Base-by-base conservation (phyloP, 768 basidiomycete genomes). In the Leccinum subgranulosum region DNA sequence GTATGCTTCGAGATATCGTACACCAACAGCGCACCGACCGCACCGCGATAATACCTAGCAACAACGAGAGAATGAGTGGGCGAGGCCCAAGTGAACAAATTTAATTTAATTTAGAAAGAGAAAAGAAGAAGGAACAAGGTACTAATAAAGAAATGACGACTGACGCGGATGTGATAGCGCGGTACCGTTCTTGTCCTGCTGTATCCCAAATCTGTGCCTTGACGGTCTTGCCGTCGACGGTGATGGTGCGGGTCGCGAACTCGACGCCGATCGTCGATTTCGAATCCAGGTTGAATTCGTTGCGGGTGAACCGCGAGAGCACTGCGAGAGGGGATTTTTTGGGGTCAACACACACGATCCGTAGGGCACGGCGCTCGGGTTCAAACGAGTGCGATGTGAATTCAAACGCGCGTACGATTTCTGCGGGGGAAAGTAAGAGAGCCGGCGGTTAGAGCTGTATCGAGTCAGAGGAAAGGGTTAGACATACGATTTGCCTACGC, bases 161-260 rank as follows among this genome's bases (percentile, higher is more conserved):
- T 73, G 55, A 91, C 91, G 95, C 95, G 69, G 95, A 94, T 49
- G 95, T 97, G 74, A 98, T 98, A 52, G 95, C 95, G 56, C 95
- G 87, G 77, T 98, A 98, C 64, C 94, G 88, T 75, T 98, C 95
- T 75, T 98, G 94, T 19, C 95, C 95, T 67, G 95, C 95, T 65
- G 96, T 99, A 76, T 99, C 97, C 96, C 96, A 99, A 67, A 99
- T 90, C 76, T 98, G 96, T 21, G 96, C 96, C 76, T 98, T 98
- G 65, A 99, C 84, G 3, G 87, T 94, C 86, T 98, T 98, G 41
- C 86, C 85, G 71, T 98, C 96, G n/a, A 98, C 92, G 64, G 82
- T 90, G 73, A 94, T 92, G 17, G 92, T 91, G 69, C 97, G 85
- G 43, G 96, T 98, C 4, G 96, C 97, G 67, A 99, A 99, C 76